These are phyloP conservation scores for Ophiostoma populinum DNA, from an alignment of 2,329 filamentous ascomycete genomes.

Conservation along the genomic window DNA sequence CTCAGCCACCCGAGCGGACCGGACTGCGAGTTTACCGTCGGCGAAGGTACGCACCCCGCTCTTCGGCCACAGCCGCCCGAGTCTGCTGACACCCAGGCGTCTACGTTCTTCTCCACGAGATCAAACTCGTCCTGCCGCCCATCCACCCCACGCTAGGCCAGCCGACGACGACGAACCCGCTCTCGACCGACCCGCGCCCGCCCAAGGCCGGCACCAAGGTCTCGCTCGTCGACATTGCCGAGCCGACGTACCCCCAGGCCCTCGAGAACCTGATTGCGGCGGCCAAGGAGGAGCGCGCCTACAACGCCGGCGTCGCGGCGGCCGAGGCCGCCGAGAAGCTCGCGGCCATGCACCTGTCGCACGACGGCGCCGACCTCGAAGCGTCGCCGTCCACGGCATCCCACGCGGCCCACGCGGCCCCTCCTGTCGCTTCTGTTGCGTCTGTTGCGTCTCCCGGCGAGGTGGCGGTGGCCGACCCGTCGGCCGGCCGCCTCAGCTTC, in stretches of 20 bases:
- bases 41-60: constrained; percentile 64
- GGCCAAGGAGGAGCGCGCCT: constrained; percentile 15
- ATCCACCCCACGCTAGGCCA: too few species aligned
- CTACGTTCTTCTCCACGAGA: constrained; percentile 77
- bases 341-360: neutral
- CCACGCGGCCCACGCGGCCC: too few species aligned
- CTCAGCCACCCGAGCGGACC: constrained; percentile 63
- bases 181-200: constrained; percentile 71
- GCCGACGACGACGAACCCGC: too few species aligned
- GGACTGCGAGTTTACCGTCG: constrained; percentile 80
- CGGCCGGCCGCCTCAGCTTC: constrained; percentile 10
- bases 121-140: too few species aligned
- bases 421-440: too few species aligned
- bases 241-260: constrained; percentile 35
- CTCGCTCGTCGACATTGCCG: constrained; percentile 56
- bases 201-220: constrained; percentile 72
- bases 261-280: constrained; percentile 32
- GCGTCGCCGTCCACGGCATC: too few species aligned
- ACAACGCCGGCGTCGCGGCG: constrained; percentile 22
- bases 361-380: too few species aligned
- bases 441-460: too few species aligned
- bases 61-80: neutral
- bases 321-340: neutral
- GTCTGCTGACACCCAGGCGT: constrained; percentile 39
- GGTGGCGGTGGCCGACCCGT: constrained; percentile 4